Evolutionary conservation across 2,329 filamentous ascomycete species (phyloP).

Genomic region (Scedosporium minutisporum): DNA sequence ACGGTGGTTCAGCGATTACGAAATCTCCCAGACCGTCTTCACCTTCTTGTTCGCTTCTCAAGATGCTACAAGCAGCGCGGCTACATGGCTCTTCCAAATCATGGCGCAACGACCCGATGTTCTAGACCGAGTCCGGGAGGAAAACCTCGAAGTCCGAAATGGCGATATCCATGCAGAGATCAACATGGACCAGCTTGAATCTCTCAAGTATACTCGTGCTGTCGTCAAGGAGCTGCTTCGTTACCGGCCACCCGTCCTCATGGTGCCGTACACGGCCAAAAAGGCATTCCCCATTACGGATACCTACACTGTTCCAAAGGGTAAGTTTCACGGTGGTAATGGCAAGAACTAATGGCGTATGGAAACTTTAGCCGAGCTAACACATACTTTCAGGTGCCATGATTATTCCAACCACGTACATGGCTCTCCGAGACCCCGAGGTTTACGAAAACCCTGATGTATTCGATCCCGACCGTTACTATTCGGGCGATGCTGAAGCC

Average conservation of each 20-base stretch:
- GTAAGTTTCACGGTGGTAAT: slow-evolving; percentile 25
- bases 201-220: slow-evolving; percentile 80
- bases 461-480: slow-evolving; percentile 88
- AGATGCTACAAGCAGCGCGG: slow-evolving; percentile 88
- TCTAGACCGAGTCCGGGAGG: slow-evolving; percentile 80
- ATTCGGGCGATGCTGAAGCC: slow-evolving; percentile 77
- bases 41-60: slow-evolving; percentile 96
- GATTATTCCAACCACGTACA: slow-evolving; percentile 86
- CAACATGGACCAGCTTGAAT: slow-evolving; percentile 78
- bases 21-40: slow-evolving; percentile 89
- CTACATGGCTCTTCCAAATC: slow-evolving; percentile 91
- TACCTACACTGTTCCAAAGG: slow-evolving; percentile 86
- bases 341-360: too few species aligned
- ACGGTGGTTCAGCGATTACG: slow-evolving; percentile 79
- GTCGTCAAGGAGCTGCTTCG: slow-evolving; percentile 86
- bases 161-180: slow-evolving; percentile 63
- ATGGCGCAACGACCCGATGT: slow-evolving; percentile 90
- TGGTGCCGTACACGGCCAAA: slow-evolving; percentile 93
- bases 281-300: slow-evolving; percentile 87
- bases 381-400: slow-evolving; percentile 55
- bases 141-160: slow-evolving; percentile 70
- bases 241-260: slow-evolving; percentile 91
- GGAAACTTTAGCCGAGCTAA: slow-evolving; percentile 8
- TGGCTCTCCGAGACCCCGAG: slow-evolving; percentile 84
- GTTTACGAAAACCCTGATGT: slow-evolving; percentile 82